Conservation (phyloP, 768 basidiomycete genomes). For the Leccinum incarnatum region DNA sequence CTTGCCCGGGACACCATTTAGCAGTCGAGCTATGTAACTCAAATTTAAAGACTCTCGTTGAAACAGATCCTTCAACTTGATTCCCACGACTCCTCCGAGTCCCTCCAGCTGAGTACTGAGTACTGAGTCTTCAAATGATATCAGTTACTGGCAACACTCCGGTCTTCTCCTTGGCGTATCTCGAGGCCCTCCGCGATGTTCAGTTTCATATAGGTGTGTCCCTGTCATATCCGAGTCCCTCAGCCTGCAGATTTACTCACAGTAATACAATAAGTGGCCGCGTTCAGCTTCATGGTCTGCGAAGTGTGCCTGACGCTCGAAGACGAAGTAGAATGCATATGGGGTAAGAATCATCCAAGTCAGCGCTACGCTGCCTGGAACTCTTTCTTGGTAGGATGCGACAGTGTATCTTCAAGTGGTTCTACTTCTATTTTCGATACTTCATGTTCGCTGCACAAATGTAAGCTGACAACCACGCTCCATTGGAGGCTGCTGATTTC, state of each 20-base stretch:
- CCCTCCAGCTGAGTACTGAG: not conserved
- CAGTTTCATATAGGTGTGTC: conserved; percentile 12
- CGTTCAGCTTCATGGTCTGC: conserved; percentile 25
- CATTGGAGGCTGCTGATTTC: not conserved
- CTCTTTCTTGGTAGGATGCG: conserved; percentile 11
- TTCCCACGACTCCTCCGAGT: too few relatives aligned
- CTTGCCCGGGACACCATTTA: too few relatives aligned
- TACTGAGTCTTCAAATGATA: conserved; percentile 4
- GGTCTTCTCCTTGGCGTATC: conserved; percentile 4
- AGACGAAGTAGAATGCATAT: conserved; percentile 28
- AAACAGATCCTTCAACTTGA: too few relatives aligned
- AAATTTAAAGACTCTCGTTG: too few relatives aligned
- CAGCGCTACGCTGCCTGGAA: not conserved
- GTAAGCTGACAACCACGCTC: not conserved
- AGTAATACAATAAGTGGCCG: conserved; percentile 19
- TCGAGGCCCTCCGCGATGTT: conserved; percentile 5
- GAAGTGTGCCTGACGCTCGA: conserved; percentile 26
- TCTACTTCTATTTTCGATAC: conserved; percentile 22
- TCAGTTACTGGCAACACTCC: not conserved
- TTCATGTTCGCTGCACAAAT: conserved; percentile 9
- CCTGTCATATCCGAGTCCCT: not conserved
- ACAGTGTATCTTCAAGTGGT: conserved; percentile 8
- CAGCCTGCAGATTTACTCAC: not conserved
- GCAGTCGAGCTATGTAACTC: too few relatives aligned
- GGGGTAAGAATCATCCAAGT: conserved; percentile 23